Evolutionary conservation across 768 basidiomycete genomes (phyloP).

Genomic region (Dentipellis fragilis): DNA sequence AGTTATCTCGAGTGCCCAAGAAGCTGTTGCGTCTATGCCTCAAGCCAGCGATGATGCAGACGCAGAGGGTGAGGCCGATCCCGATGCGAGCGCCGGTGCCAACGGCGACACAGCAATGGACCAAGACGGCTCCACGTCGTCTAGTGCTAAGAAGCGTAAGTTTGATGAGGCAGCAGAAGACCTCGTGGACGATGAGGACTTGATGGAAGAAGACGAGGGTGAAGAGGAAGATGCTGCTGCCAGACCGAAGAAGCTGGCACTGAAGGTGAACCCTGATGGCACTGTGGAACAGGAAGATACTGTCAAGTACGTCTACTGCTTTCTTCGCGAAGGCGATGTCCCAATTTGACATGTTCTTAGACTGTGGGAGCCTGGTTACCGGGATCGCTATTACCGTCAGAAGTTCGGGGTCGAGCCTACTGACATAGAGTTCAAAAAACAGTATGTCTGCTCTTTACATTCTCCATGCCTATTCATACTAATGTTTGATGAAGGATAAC

Average conservation of each 20-base stretch:
- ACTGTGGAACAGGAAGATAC: constrained; percentile 91
- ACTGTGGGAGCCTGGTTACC: constrained; percentile 93
- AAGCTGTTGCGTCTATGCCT: constrained; percentile 27
- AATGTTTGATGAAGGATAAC: constrained; percentile 45
- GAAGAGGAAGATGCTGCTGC: constrained; percentile 40
- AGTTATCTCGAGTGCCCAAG: neutral
- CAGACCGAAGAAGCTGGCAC: constrained; percentile 32
- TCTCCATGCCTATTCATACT: constrained; percentile 2
- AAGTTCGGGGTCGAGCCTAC: constrained; percentile 75
- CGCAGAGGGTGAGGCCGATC: constrained; percentile 18
- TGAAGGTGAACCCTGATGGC: constrained; percentile 84
- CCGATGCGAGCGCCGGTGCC: constrained; percentile 1
- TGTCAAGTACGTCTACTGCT: constrained; percentile 57
- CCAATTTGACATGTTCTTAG: constrained; percentile 29
- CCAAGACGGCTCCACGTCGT: neutral
- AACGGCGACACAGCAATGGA: neutral
- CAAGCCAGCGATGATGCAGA: constrained; percentile 37
- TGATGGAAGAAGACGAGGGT: constrained; percentile 28
- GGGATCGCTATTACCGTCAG: constrained; percentile 86
- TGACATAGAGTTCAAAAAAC: constrained; percentile 64
- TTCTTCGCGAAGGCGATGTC: constrained; percentile 1
- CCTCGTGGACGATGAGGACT: constrained; percentile 18
- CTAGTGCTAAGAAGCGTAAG: constrained; percentile 34
- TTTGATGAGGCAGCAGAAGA: constrained; percentile 33
- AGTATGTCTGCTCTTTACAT: constrained; percentile 35